These are phyloP conservation scores for Bigelowiella natans DNA, from an alignment of 78 protist species.

Conservation along the genomic window DNA sequence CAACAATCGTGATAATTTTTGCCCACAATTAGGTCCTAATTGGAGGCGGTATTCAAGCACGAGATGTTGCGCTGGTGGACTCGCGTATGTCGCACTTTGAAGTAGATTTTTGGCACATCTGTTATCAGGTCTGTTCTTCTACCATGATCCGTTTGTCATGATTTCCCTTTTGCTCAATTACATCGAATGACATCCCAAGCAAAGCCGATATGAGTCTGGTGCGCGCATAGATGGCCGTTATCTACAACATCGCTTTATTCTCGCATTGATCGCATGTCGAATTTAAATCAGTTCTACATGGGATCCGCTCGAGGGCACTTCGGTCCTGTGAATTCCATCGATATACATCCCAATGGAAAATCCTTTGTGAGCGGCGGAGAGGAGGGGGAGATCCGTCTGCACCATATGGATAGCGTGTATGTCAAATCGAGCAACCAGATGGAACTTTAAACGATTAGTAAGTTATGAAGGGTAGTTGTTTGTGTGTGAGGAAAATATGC, in stretches of 20 bases:
- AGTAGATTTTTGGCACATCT: not conserved
- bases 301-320: constrained; percentile 12
- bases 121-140: not conserved
- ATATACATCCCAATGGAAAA: not conserved
- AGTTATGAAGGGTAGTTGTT: no score
- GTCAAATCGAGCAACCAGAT: not conserved
- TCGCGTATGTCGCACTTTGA: not conserved
- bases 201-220: no score
- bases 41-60: not conserved
- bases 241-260: no score
- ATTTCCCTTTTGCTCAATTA: no score
- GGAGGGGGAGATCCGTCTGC: not conserved
- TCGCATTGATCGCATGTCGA: no score
- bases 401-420: not conserved
- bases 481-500: no score
- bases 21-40: not conserved
- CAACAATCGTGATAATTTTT: no score
- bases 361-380: not conserved
- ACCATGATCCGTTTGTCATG: no score
- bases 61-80: not conserved
- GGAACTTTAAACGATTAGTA: not conserved
- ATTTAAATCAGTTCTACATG: no score
- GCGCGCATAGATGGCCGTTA: no score
- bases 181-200: no score
- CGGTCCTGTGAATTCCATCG: constrained; percentile 4